These are phyloP conservation scores for Termitomyces sp. DNA, from an alignment of 768 basidiomycete species.

Conservation along the genomic window DNA sequence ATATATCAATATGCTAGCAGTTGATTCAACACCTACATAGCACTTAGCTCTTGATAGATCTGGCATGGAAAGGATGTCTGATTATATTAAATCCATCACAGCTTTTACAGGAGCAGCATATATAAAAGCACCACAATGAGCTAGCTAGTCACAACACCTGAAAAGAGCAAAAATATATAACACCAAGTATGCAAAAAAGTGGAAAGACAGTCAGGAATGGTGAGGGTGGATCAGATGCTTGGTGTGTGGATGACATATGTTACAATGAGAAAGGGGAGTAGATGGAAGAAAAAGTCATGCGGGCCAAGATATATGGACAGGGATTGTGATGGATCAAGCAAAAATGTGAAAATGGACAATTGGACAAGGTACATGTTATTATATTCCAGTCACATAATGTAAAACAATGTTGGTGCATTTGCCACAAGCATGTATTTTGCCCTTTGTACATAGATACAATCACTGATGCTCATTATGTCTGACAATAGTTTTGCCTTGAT, in stretches of 20 bases:
- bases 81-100: not conserved
- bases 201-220: not conserved
- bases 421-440: too few relatives aligned
- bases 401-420: too few relatives aligned
- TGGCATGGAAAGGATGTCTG: not conserved
- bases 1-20: too few relatives aligned
- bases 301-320: not conserved
- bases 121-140: not conserved
- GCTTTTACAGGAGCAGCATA: not conserved
- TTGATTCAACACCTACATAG: not conserved
- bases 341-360: not conserved
- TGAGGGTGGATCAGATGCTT: not conserved
- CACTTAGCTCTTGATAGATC: not conserved
- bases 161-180: not conserved
- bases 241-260: not conserved
- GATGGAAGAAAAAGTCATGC: not conserved
- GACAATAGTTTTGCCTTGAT: too few relatives aligned
- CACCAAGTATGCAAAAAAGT: not conserved
- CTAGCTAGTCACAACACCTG: not conserved
- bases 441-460: too few relatives aligned
- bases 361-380: slow-evolving; percentile 1
- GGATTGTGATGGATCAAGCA: not conserved
- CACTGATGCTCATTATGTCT: too few relatives aligned
- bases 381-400: too few relatives aligned
- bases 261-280: too few relatives aligned